Percentiles rank a stretch among this genome's conserved stretches.
These are phyloP conservation scores for Aureobasidium sp. DNA, from an alignment of 2,329 filamentous ascomycete genomes.

Conservation along the genomic window DNA sequence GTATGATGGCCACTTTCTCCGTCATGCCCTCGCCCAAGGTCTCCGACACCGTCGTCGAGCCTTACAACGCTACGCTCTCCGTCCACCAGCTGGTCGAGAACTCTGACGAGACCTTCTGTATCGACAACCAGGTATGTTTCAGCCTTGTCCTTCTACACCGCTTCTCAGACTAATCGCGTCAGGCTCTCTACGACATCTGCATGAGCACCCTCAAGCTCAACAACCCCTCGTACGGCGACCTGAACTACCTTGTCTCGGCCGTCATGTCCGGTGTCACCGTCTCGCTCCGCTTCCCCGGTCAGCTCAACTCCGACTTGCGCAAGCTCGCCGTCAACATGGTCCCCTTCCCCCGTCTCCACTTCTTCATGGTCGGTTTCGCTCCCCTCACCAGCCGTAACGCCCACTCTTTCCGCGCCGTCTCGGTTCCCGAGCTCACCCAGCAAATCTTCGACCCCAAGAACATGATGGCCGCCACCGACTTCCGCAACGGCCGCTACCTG, in stretches of 20 bases:
- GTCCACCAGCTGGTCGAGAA: conserved; percentile 99
- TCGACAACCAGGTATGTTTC: conserved; percentile 82
- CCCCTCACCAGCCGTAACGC: conserved; percentile 90
- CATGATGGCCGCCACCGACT: conserved; percentile 99
- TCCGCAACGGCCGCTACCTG: conserved; percentile 99
- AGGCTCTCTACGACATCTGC: conserved; percentile 98
- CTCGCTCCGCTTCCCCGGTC: conserved; percentile 96
- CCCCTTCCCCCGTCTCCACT: conserved; percentile 99
- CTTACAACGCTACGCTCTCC: conserved; percentile 98
- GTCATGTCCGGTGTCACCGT: conserved; percentile 99
- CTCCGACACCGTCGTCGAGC: conserved; percentile 98
- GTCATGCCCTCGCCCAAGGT: conserved; percentile 99
- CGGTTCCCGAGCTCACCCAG: conserved; percentile 96
- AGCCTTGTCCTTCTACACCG: background rate
- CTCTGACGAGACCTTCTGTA: conserved; percentile 99
- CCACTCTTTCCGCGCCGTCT: conserved; percentile 94
- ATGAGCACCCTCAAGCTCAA: conserved; percentile 99
- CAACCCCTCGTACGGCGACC: conserved; percentile 96
- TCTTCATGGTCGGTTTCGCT: conserved; percentile 99
- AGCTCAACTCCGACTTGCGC: conserved; percentile 99
- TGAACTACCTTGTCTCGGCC: conserved; percentile 98
- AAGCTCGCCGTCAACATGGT: conserved; percentile 99
- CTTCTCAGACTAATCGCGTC: conserved; percentile 6
- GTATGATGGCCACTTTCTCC: conserved; percentile 99
- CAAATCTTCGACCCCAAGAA: conserved; percentile 99